A percentile compares a stretch with the other conserved stretches of the same genome.
These are phyloP conservation scores for Acorus calamus DNA, from an alignment of 106 monocot genomes.

Conservation along the genomic window DNA sequence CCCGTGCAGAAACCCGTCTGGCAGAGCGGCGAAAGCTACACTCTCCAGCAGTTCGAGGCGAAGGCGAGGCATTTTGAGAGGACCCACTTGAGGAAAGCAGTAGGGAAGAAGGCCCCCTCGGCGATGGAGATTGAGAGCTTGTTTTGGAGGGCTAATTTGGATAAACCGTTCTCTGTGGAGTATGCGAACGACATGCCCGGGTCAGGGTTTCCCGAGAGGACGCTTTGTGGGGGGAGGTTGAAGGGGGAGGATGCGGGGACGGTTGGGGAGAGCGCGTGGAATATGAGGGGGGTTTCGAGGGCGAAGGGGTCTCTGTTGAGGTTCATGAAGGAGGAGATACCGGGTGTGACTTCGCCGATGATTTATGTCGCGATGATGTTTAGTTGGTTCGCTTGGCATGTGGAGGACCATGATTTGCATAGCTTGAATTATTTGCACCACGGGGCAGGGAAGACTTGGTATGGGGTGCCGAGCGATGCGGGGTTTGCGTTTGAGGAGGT, in stretches of 20 bases:
- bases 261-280: constrained; percentile 82
- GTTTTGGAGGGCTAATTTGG: constrained; percentile 62
- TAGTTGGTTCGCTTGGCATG: constrained; percentile 96
- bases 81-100: constrained; percentile 18
- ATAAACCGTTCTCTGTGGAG: constrained; percentile 64
- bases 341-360: constrained; percentile 86
- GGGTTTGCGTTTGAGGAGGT: constrained; percentile 74
- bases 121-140: constrained; percentile 53
- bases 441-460: constrained; percentile 82
- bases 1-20: constrained; percentile 83
- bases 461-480: constrained; percentile 79
- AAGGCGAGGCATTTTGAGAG: constrained; percentile 58
- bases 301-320: constrained; percentile 53
- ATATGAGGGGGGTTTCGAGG: constrained; percentile 66
- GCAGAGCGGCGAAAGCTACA: constrained; percentile 66
- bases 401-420: constrained; percentile 87
- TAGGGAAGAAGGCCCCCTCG: constrained; percentile 6
- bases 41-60: constrained; percentile 62
- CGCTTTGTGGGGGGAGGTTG: constrained; percentile 10
- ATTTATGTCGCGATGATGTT: constrained; percentile 83
- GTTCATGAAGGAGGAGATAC: constrained; percentile 87
- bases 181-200: constrained; percentile 87
- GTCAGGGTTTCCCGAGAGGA: constrained; percentile 41
- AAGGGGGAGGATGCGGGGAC: constrained; percentile 33
- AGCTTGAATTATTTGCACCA: constrained; percentile 82